Evolutionary conservation across 495 filamentous ascomycete species (phyloP), one percentile per base, ranked within the genome.

Genomic region (Endocarpon pusillum): DNA sequence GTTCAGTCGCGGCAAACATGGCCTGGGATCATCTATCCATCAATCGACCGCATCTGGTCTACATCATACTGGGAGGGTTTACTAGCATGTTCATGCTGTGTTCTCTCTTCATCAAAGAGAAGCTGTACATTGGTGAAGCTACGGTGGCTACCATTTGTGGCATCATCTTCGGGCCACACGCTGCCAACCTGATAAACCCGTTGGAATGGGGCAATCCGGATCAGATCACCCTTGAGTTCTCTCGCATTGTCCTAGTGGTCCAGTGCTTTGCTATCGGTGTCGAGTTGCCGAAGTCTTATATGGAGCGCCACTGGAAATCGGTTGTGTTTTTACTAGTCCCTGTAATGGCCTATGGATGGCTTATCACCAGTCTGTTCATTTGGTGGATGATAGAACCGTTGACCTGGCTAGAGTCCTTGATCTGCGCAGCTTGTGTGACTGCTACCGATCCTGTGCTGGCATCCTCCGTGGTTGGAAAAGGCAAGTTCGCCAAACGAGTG

Each of bases 181-280:
- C 79, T 10, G 87, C 86, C 34, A 79, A 87, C 46, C 66, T 94
- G 23, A 91, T 99, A 55, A 66, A 89, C 45, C 91, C 91, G 3
- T 38, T 53, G 6, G 57, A 68, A 36, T 99, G 91, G 91, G 87
- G 87, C 26, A 94, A 85, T 48, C 69, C 79, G 31, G 91, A 99
- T 58, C 83, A 91, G 44, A 79, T 94, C 48, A 96, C 91, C 3
- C 73, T 96, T 36, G 91, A 99, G 52, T 94, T 86, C 64, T 94
- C 87, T 8, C 76, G 91, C 38, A 86, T 99, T 44, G 91, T 99
- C 39, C 69, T 99, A 21, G 91, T 96, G 35, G 91, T 99, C 23
- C 91, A 99, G 64, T 99, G 91, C 65, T 99, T 99, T 53, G 91
- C 91, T 57, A 83, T 99, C 37, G 91, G 91, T 17, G 91, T 99